These are phyloP conservation scores for Boeremia exigua DNA, from an alignment of 2,329 filamentous ascomycete species.

Conservation along the genomic window DNA sequence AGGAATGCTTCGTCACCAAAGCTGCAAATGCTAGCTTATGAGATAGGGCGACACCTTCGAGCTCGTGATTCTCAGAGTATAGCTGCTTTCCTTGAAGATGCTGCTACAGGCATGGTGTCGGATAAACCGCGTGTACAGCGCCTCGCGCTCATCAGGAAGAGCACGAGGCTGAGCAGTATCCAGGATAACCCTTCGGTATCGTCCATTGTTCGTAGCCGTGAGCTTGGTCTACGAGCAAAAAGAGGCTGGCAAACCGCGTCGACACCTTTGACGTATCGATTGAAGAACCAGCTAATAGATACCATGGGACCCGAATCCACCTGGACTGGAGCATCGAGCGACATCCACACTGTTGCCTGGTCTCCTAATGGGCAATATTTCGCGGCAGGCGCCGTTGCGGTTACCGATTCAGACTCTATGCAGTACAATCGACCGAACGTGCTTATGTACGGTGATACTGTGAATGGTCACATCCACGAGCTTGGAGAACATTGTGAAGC, in stretches of 20 bases:
- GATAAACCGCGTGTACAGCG: constrained; percentile 34
- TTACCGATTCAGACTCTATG: constrained; percentile 62
- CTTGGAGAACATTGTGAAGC: constrained; percentile 60
- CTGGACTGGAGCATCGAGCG: constrained; percentile 65
- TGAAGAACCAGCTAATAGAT: constrained; percentile 42
- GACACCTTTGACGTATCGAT: constrained; percentile 28
- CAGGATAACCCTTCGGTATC: constrained; percentile 22
- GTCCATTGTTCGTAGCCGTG: constrained; percentile 40
- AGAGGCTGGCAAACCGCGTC: constrained; percentile 36
- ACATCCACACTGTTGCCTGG: constrained; percentile 64
- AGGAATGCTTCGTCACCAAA: constrained; percentile 30
- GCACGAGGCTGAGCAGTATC: constrained; percentile 20
- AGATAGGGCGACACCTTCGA: constrained; percentile 22
- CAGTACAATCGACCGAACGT: constrained; percentile 67
- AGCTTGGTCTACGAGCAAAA: constrained; percentile 37
- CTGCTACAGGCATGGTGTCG: constrained; percentile 26
- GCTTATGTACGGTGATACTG: constrained; percentile 59
- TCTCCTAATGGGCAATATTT: constrained; percentile 60
- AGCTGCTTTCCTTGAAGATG: constrained; percentile 41
- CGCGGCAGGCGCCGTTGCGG: constrained; percentile 63
- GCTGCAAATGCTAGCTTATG: constrained; percentile 25
- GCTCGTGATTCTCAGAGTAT: constrained; percentile 32
- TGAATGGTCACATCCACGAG: constrained; percentile 54
- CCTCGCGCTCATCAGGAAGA: constrained; percentile 30
- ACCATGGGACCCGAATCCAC: constrained; percentile 53